Evolutionary conservation across 208 protist genomes (phyloP), one percentile per base, ranked within the genome.

Genomic region (Wallacemonas collosoma): DNA sequence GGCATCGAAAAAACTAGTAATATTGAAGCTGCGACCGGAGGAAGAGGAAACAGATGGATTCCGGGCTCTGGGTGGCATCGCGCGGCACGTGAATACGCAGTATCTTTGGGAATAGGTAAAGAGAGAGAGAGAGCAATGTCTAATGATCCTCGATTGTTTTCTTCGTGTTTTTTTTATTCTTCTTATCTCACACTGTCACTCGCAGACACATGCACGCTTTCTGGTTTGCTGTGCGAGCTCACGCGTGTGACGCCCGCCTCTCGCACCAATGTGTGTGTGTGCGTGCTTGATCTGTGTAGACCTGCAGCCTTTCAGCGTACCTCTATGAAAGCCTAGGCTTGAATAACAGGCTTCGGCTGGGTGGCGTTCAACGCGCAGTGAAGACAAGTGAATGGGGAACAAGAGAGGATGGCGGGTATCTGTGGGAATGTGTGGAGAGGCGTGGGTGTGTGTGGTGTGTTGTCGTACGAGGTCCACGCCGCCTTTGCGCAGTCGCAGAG

Each of bases 1-100:
- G 3, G 80, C 79, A 65, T 89, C 75, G 38, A 89, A 89, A 41
- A 89, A 83, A 43, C 71, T 80, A 12, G 72, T 63, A n/a, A 89
- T 77, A 26, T 72, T 81, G 39, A 87, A 79, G 44, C 70, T 40
- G 51, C 40, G 63, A 8, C 64, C n/a, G 1, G 5, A 41, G 5
- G 60, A 44, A 4, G 60, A 36, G 3, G 60, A 48, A 4, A 26
- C n/a, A 44, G 43, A 17, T 9, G 60, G 43, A 3, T n/a, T 38
- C 43, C 43, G 38, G 43, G 38, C 50, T 63, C 76, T 81, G 7
- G 76, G 65, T 17, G 70, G 71, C 71, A 80, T 81, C 6, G 12
- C 63, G 36, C 6, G 8, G 14, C 48, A 38, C 8, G 41, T 39
- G 47, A n/a, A 14, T 8, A 39, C 0, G 47, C 9, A 67, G 44